Evolutionary conservation across 176 grass and related monocot genomes (phyloP).

Genomic region (Sorghum bicolor): DNA sequence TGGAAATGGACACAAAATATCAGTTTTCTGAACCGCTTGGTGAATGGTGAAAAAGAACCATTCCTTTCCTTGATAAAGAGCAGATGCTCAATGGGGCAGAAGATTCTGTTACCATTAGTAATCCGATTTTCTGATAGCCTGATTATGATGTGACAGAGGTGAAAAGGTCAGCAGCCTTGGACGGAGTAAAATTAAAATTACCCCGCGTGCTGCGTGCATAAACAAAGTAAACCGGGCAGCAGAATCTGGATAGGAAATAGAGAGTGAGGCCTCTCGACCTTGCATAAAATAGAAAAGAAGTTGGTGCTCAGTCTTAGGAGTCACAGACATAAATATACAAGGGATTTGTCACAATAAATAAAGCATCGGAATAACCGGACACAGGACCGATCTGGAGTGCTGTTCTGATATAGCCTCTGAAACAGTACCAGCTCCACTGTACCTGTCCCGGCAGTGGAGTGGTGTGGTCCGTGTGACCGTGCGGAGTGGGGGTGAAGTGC

Average conservation of each 20-base stretch:
- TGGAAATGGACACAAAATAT: neutral
- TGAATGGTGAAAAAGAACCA: neutral
- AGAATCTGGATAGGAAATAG: constrained; percentile 43
- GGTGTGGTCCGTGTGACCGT: neutral
- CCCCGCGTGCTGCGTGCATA: neutral
- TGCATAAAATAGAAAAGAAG: constrained; percentile 33
- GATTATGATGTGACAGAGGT: constrained; percentile 25
- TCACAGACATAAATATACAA: constrained; percentile 19
- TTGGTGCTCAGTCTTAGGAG: constrained; percentile 27
- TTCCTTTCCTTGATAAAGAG: neutral
- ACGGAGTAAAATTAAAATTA: constrained; percentile 6
- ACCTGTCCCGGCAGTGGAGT: neutral
- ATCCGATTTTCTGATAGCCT: constrained; percentile 1
- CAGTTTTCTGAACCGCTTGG: neutral
- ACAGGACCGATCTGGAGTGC: constrained; percentile 26
- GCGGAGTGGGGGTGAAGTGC: neutral
- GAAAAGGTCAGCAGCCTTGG: constrained; percentile 35
- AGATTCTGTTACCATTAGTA: constrained; percentile 8
- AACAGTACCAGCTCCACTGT: constrained; percentile 24
- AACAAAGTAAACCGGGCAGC: neutral
- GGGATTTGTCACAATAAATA: constrained; percentile 23
- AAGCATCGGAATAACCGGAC: constrained; percentile 47
- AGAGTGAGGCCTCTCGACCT: constrained; percentile 31
- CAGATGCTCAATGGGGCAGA: constrained; percentile 22
- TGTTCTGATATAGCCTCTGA: constrained; percentile 19